Conservation (phyloP, 257 asterid genomes). For the Penstemon barbatus region DNA sequence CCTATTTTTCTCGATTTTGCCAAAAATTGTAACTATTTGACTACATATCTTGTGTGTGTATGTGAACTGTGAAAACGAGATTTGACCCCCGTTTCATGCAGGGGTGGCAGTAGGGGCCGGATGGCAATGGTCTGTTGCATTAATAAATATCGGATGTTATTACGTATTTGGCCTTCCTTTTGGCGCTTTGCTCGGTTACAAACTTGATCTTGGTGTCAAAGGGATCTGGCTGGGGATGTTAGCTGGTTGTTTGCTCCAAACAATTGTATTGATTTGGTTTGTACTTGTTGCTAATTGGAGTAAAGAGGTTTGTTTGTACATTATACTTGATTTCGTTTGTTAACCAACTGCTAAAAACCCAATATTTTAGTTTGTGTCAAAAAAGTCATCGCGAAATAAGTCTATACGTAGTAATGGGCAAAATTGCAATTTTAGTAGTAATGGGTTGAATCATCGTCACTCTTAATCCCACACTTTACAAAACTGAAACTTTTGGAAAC, state of each 20-base stretch:
- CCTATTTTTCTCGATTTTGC: too few species aligned
- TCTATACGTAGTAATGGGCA: too few species aligned
- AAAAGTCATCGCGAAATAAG: neutral
- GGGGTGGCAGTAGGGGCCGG: conserved; percentile 98
- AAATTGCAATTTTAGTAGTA: too few species aligned
- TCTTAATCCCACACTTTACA: too few species aligned
- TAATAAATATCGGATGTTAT: conserved; percentile 56
- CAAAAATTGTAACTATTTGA: too few species aligned
- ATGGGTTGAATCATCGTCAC: too few species aligned
- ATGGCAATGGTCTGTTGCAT: conserved; percentile 79
- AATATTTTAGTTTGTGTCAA: neutral
- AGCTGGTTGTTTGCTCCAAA: conserved; percentile 69
- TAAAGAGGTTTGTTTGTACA: conserved; percentile 48
- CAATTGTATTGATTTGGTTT: conserved; percentile 36
- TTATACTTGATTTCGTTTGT: neutral
- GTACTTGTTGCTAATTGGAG: conserved; percentile 60
- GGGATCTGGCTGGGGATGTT: conserved; percentile 90
- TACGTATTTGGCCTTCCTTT: conserved; percentile 74
- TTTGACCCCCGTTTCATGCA: conserved; percentile 26
- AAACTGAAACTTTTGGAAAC: too few species aligned
- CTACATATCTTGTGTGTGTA: neutral
- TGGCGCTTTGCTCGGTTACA: conserved; percentile 77
- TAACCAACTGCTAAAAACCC: too few species aligned
- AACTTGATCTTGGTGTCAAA: conserved; percentile 51
- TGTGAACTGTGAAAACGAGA: neutral